Evolutionary conservation across 2,329 filamentous ascomycete species (phyloP).

Genomic region (Colletotrichum incanum): DNA sequence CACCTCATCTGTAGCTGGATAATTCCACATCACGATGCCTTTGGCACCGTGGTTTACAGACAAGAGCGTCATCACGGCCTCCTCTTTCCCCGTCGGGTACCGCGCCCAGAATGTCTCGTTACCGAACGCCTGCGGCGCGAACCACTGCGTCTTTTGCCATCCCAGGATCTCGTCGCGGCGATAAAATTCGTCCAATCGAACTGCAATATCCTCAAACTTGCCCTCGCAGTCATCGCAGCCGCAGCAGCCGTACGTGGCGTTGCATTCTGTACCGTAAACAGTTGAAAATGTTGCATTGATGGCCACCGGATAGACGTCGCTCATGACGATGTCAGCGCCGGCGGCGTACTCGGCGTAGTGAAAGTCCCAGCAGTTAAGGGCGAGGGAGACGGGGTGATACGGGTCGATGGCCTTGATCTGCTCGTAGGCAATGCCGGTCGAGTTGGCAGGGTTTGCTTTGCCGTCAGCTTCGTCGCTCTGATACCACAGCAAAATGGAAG

Average conservation of each 20-base stretch:
- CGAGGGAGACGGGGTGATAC: constrained; percentile 73
- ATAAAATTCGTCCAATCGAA: constrained; percentile 60
- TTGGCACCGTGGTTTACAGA: constrained; percentile 63
- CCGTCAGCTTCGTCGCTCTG: constrained; percentile 42
- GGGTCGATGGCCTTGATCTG: constrained; percentile 67
- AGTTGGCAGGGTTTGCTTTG: constrained; percentile 62
- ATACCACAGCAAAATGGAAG: constrained; percentile 39
- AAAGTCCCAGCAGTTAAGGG: constrained; percentile 75
- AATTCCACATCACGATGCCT: constrained; percentile 63
- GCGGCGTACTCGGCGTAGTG: constrained; percentile 69
- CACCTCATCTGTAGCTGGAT: constrained; percentile 56
- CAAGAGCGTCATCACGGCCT: constrained; percentile 61
- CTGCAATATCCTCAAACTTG: constrained; percentile 65
- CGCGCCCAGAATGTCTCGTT: constrained; percentile 65
- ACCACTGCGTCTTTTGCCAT: constrained; percentile 60
- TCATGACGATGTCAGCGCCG: constrained; percentile 72
- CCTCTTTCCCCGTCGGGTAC: constrained; percentile 61
- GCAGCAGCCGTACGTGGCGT: constrained; percentile 73
- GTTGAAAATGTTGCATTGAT: constrained; percentile 69
- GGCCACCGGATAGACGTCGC: constrained; percentile 73
- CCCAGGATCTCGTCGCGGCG: constrained; percentile 56
- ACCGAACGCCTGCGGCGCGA: constrained; percentile 64
- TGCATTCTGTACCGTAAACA: constrained; percentile 69
- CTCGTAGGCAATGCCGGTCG: constrained; percentile 59
- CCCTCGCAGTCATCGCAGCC: constrained; percentile 75